Conservation (phyloP, 768 basidiomycete genomes). For the Lactarius akahatsu region DNA sequence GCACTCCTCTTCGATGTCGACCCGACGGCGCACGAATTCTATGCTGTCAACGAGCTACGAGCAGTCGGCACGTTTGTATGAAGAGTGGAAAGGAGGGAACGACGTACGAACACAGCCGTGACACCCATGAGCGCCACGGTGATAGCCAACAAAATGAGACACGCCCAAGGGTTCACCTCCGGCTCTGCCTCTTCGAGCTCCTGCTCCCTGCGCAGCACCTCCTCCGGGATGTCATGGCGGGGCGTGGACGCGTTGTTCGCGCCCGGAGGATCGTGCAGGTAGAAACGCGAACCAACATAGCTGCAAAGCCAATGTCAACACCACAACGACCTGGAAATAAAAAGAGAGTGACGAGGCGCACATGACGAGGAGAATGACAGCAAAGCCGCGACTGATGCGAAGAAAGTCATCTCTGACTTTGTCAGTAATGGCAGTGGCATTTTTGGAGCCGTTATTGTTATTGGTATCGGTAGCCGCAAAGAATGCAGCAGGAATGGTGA, state of each 20-base stretch:
- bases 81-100: background rate
- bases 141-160: slow-evolving; percentile 49
- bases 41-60: slow-evolving; percentile 63
- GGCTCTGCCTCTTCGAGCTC: slow-evolving; percentile 50
- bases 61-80: background rate
- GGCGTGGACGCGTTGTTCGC: slow-evolving; percentile 47
- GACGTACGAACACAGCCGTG: slow-evolving; percentile 67
- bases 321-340: background rate
- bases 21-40: slow-evolving; percentile 47
- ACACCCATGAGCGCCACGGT: slow-evolving; percentile 62
- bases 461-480: slow-evolving; percentile 57
- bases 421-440: slow-evolving; percentile 42
- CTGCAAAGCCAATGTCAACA: slow-evolving; percentile 35
- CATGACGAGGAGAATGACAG: slow-evolving; percentile 61
- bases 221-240: slow-evolving; percentile 42
- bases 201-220: slow-evolving; percentile 36
- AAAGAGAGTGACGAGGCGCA: slow-evolving; percentile 40
- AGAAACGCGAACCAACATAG: slow-evolving; percentile 67
- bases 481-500: slow-evolving; percentile 65
- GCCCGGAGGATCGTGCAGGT: slow-evolving; percentile 69
- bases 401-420: slow-evolving; percentile 48
- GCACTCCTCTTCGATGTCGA: slow-evolving; percentile 53
- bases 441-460: slow-evolving; percentile 31
- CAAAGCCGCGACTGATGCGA: slow-evolving; percentile 62
- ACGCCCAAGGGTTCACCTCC: slow-evolving; percentile 62